A percentile compares a stretch with the other conserved stretches of the same genome.
Evolutionary conservation across 2,329 filamentous ascomycete genomes (phyloP).

Genomic region (Arthrobotrys musiformis): DNA sequence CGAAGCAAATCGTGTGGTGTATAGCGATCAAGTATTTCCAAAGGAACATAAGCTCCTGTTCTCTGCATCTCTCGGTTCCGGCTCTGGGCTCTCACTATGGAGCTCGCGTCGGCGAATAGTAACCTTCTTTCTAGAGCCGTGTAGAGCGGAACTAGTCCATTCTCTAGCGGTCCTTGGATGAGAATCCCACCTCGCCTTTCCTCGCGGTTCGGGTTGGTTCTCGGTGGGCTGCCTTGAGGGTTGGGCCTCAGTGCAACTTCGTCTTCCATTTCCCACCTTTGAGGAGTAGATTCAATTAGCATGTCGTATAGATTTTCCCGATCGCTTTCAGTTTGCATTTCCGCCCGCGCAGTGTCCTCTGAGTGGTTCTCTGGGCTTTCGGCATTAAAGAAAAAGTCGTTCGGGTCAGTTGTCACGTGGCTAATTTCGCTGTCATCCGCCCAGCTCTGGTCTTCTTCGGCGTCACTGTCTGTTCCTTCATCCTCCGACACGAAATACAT

Average conservation of each 20-base stretch:
- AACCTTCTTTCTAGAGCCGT: too few relatives aligned
- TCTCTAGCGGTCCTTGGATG: too few relatives aligned
- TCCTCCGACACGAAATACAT: neutral
- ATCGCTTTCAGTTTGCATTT: neutral
- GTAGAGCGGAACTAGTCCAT: too few relatives aligned
- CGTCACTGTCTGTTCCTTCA: neutral
- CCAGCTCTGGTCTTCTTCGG: neutral
- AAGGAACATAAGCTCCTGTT: neutral
- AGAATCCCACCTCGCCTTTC: too few relatives aligned
- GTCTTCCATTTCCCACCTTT: neutral
- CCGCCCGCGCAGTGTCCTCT: neutral
- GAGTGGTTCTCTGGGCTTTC: neutral
- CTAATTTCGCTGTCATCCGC: neutral
- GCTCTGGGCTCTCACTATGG: neutral
- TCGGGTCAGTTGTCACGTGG: neutral
- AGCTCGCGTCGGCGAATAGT: too few relatives aligned
- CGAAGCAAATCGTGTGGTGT: neutral
- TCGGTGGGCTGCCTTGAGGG: neutral
- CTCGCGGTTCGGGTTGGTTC: too few relatives aligned
- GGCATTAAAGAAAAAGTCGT: neutral
- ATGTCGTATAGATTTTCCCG: neutral
- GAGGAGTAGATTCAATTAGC: neutral
- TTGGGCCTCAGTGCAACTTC: neutral
- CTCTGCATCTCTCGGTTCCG: conserved; percentile 19
- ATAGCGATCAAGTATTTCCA: neutral